Base-by-base conservation (phyloP, 345 rosid species). In the Moringa oleifera region DNA sequence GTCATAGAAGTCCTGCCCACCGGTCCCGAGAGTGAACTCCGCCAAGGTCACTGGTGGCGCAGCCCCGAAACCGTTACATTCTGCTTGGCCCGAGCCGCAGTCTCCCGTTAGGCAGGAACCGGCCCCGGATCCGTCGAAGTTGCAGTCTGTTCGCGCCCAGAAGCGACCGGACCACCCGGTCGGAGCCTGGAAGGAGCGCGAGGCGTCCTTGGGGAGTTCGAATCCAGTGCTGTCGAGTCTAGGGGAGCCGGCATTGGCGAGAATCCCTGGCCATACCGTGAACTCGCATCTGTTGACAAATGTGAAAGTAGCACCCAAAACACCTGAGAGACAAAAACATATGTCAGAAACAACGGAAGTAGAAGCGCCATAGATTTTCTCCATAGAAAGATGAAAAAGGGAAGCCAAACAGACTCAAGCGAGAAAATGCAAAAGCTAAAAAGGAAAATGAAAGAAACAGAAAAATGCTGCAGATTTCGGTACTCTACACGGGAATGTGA, bases 1-100 rank as follows among this genome's bases (percentile, higher is more conserved):
- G 68, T 94, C 99, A 64, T 90, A 90, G 65, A 94, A 94, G 68
- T 90, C 97, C 62, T 79, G 86, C 0, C 97, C 96, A 1, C 94
- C 87, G 0, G 83, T 68, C 0, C 91, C 96, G 0, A 93, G 82
- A 0, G 96, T 86, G 79, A 93, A 90, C 85, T 90, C 94, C 0
- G 91, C 96, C 0, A 93, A 80, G 1, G 97, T 93, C 0, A 88
- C 97, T 0, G 96, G 96, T 5, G 96, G 96, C 2, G 86, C 77
- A 19, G 97, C 96, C 2, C 97, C 98, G 7, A 75, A 75, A 0
- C 98, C 96, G 46, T 25, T 71, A 63, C 96, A 93, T 59, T 84
- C 94, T 3, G 83, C 55, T 25, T 73, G 79, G 53, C 87, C 85
- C 11, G 96, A 81, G 47, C 94, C 96, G 22, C 98, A 93, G 53